phyloP scores from a whole-genome alignment of 2,329 filamentous ascomycete species.

The Pseudogymnoascus sp. region DNA sequence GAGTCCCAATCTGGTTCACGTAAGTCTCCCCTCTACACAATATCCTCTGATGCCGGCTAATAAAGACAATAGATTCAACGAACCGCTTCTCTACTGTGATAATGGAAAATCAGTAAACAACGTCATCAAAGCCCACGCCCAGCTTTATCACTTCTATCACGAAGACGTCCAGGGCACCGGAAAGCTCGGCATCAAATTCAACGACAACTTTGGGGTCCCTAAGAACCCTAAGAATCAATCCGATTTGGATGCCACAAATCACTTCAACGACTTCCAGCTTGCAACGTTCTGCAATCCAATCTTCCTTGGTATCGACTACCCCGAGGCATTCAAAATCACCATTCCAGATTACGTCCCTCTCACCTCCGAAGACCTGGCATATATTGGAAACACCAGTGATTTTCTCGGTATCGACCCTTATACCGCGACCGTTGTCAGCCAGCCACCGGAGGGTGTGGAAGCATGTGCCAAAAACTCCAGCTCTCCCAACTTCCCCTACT shows the following conservation, averaged over 20 bases:
- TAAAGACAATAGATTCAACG: constrained; percentile 35
- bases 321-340: constrained; percentile 39
- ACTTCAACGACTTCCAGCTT: constrained; percentile 39
- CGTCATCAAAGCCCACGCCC: constrained; percentile 43
- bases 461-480: constrained; percentile 42
- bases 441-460: constrained; percentile 38
- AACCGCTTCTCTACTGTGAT: constrained; percentile 38
- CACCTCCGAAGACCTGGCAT: constrained; percentile 40
- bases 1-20: constrained; percentile 45
- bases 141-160: constrained; percentile 47
- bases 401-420: constrained; percentile 53
- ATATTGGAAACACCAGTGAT: constrained; percentile 46
- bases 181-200: constrained; percentile 25
- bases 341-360: constrained; percentile 39
- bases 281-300: constrained; percentile 45
- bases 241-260: constrained; percentile 25
- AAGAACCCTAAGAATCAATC: constrained; percentile 29
- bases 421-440: constrained; percentile 46
- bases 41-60: background rate
- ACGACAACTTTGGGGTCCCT: constrained; percentile 44
- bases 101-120: constrained; percentile 35
- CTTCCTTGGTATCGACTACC: constrained; percentile 45
- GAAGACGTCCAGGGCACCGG: constrained; percentile 46
- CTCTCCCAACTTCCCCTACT: constrained; percentile 44
- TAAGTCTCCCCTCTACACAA: background rate